These are phyloP conservation scores for Fusarium torulosum DNA, from an alignment of 2,329 filamentous ascomycete species.

Conservation along the genomic window DNA sequence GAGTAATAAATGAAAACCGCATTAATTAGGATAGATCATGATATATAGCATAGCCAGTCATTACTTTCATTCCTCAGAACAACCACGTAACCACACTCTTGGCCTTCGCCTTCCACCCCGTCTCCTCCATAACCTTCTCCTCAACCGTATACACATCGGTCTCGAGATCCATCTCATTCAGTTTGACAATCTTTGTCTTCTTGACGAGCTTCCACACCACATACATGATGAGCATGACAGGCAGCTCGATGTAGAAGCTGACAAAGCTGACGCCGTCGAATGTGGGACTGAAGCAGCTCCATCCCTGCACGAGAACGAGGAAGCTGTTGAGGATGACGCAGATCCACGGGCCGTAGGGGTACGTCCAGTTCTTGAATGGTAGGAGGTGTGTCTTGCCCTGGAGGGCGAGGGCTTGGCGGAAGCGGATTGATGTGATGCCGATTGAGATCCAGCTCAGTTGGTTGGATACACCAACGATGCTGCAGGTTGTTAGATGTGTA, in stretches of 20 bases:
- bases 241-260: slow-evolving; percentile 73
- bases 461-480: slow-evolving; percentile 75
- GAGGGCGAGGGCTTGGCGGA: slow-evolving; percentile 66
- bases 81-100: slow-evolving; percentile 52
- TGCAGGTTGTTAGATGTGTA: slow-evolving; percentile 43
- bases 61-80: slow-evolving; percentile 41
- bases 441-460: slow-evolving; percentile 76
- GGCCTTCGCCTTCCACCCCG: slow-evolving; percentile 62
- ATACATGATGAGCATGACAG: slow-evolving; percentile 73
- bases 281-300: slow-evolving; percentile 69
- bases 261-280: slow-evolving; percentile 72
- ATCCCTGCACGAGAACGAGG: slow-evolving; percentile 73
- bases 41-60: neutral
- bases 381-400: slow-evolving; percentile 72
- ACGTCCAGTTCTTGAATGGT: slow-evolving; percentile 76
- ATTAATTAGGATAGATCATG: slow-evolving; percentile 2
- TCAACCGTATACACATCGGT: slow-evolving; percentile 69
- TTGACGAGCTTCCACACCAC: slow-evolving; percentile 79
- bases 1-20: neutral
- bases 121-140: slow-evolving; percentile 43
- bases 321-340: slow-evolving; percentile 69
- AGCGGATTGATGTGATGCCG: slow-evolving; percentile 73
- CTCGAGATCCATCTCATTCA: slow-evolving; percentile 72
- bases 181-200: slow-evolving; percentile 67
- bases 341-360: slow-evolving; percentile 70